Conservation (phyloP, 106 monocot species). For the Allium sativum region DNA sequence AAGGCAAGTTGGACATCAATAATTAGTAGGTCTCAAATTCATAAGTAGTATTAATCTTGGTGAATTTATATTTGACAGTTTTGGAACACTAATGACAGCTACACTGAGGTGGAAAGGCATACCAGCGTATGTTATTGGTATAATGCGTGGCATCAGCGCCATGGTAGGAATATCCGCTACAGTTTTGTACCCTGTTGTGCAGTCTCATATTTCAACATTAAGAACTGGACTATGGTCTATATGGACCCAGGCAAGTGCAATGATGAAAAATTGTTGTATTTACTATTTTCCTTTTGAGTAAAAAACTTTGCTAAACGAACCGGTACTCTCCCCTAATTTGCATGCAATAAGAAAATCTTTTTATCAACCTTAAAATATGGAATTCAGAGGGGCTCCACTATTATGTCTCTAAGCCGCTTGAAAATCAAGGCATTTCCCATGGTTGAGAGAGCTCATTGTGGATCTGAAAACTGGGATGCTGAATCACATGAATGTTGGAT, state of each 20-base stretch:
- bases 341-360: too few relatives aligned
- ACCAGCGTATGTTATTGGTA: slow-evolving; percentile 75
- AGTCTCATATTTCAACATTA: slow-evolving; percentile 59
- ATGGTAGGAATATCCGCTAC: slow-evolving; percentile 74
- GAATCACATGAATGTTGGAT: too few relatives aligned
- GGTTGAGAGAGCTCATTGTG: too few relatives aligned
- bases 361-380: too few relatives aligned
- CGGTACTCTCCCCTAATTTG: too few relatives aligned
- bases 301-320: too few relatives aligned
- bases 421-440: too few relatives aligned
- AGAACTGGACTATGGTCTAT: slow-evolving; percentile 91
- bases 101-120: slow-evolving; percentile 84
- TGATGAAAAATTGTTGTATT: too few relatives aligned
- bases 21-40: not conserved
- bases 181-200: slow-evolving; percentile 53
- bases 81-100: slow-evolving; percentile 92
- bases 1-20: slow-evolving; percentile 16
- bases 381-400: too few relatives aligned
- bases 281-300: too few relatives aligned
- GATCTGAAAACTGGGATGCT: too few relatives aligned
- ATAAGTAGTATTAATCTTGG: not conserved
- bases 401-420: too few relatives aligned
- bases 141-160: slow-evolving; percentile 72
- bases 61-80: slow-evolving; percentile 36
- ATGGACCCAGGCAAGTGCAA: slow-evolving; percentile 61